A percentile compares a stretch with the other conserved stretches of the same genome.
These are phyloP conservation scores for Oxyria digyna DNA, from an alignment of 148 eudicot species.

Conservation along the genomic window DNA sequence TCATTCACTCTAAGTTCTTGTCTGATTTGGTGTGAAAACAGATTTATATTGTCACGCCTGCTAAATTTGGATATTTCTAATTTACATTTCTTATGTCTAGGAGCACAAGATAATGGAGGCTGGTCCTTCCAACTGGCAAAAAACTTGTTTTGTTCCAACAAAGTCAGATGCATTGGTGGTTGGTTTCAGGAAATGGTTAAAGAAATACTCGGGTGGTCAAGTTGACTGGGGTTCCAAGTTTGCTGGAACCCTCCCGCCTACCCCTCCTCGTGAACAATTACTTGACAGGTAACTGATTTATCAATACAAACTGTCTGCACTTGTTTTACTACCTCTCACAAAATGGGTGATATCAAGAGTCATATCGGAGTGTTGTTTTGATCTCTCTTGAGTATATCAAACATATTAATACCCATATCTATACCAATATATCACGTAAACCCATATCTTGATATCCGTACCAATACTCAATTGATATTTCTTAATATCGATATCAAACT, in stretches of 20 bases:
- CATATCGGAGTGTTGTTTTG: too few species aligned
- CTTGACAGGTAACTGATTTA: slow-evolving; percentile 46
- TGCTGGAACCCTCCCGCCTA: slow-evolving; percentile 49
- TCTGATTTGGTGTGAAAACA: background rate
- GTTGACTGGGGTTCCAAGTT: slow-evolving; percentile 58
- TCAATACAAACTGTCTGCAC: background rate
- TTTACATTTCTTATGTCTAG: slow-evolving; percentile 13
- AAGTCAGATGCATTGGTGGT: slow-evolving; percentile 63
- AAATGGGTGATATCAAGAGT: too few species aligned
- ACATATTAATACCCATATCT: too few species aligned
- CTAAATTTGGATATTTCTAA: background rate
- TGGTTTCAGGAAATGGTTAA: slow-evolving; percentile 67
- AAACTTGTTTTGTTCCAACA: slow-evolving; percentile 69
- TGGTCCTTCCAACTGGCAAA: slow-evolving; percentile 74
- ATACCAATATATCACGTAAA: too few species aligned
- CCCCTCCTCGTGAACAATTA: slow-evolving; percentile 68
- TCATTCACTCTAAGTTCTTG: background rate
- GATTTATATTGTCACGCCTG: background rate
- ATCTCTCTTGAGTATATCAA: too few species aligned
- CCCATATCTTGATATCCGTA: too few species aligned
- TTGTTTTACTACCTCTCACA: too few species aligned
- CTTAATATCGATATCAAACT: too few species aligned
- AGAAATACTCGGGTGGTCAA: slow-evolving; percentile 49
- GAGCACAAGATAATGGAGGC: slow-evolving; percentile 52
- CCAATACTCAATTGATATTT: too few species aligned